Conservation (phyloP, 108 stramenopile genomes). For the Seminavis robusta region DNA sequence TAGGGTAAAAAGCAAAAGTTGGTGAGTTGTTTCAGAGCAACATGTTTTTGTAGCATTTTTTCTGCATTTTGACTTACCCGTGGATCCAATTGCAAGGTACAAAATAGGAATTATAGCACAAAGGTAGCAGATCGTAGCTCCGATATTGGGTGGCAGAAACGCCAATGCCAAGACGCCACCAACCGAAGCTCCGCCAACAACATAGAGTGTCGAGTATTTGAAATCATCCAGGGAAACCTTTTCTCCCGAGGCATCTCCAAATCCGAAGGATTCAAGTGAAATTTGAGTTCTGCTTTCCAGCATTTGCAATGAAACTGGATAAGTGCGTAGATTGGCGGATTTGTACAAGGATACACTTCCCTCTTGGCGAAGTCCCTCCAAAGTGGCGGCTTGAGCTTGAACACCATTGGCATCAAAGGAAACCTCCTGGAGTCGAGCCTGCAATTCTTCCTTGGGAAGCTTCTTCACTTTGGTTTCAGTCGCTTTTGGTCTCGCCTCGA, state of each 20-base stretch:
- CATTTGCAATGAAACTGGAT: slow-evolving; percentile 57
- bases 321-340: slow-evolving; percentile 42
- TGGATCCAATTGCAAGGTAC: slow-evolving; percentile 70
- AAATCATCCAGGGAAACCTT: slow-evolving; percentile 85
- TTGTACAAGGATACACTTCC: slow-evolving; percentile 49
- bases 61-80: too few relatives aligned
- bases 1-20: too few relatives aligned
- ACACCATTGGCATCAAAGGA: slow-evolving; percentile 39
- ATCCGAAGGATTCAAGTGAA: slow-evolving; percentile 50
- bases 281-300: slow-evolving; percentile 58
- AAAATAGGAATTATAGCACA: slow-evolving; percentile 77
- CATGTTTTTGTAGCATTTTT: too few relatives aligned
- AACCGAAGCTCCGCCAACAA: slow-evolving; percentile 49
- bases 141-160: slow-evolving; percentile 72
- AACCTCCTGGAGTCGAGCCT: slow-evolving; percentile 32
- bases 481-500: slow-evolving; percentile 1
- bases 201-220: slow-evolving; percentile 68
- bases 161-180: slow-evolving; percentile 56
- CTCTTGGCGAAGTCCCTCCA: slow-evolving; percentile 43
- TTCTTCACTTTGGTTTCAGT: slow-evolving; percentile 4
- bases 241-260: slow-evolving; percentile 40
- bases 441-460: slow-evolving; percentile 28
- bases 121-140: slow-evolving; percentile 76
- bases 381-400: slow-evolving; percentile 25
- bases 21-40: too few relatives aligned